phyloP scores from a whole-genome alignment of 148 eudicot genomes.

The Arbutus unedo region DNA sequence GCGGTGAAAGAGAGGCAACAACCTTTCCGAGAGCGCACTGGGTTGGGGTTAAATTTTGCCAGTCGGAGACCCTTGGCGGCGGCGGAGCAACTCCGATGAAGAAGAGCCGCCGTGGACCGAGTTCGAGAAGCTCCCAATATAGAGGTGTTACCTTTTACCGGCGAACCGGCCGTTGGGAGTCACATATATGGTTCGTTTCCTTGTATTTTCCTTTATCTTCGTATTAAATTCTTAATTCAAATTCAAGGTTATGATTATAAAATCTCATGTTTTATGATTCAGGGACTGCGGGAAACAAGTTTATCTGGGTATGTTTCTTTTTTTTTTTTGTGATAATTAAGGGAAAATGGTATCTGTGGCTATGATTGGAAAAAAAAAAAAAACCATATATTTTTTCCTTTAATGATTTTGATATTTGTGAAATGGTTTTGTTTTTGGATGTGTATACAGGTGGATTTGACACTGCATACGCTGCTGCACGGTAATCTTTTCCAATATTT shows the following conservation, averaged over 20 bases:
- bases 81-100: constrained; percentile 52
- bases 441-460: constrained; percentile 81
- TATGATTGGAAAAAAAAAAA: neutral
- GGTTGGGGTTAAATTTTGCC: constrained; percentile 69
- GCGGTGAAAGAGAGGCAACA: neutral
- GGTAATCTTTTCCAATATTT: constrained; percentile 42
- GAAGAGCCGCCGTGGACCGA: constrained; percentile 88
- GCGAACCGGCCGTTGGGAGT: constrained; percentile 97
- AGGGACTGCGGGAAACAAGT: constrained; percentile 99
- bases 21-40: constrained; percentile 72
- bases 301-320: constrained; percentile 63
- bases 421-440: constrained; percentile 18
- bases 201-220: neutral
- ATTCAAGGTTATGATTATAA: neutral
- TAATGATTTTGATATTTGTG: neutral
- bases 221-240: neutral
- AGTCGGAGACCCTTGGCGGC: constrained; percentile 35
- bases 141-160: constrained; percentile 93
- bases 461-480: constrained; percentile 99
- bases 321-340: neutral
- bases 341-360: neutral
- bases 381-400: neutral
- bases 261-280: constrained; percentile 25
- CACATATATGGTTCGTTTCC: constrained; percentile 78
- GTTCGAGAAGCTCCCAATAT: constrained; percentile 91